Evolutionary conservation across 106 monocot genomes (phyloP).

Genomic region (Phalaenopsis aphrodite): DNA sequence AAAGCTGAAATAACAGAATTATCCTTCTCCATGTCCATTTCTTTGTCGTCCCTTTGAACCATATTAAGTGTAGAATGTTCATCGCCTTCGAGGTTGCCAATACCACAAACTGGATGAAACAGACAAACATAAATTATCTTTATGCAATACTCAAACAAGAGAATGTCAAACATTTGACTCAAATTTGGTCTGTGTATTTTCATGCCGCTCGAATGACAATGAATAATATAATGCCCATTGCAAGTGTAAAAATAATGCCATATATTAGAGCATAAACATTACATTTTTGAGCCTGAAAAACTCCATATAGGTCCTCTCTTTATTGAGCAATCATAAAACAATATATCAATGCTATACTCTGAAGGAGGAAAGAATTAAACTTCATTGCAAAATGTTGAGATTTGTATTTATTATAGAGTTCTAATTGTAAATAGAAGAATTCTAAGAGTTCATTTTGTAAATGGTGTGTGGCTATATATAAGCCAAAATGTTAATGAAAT

Average conservation of each 20-base stretch:
- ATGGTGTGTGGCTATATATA: no score
- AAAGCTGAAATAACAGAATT: not conserved
- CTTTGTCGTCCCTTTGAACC: not conserved
- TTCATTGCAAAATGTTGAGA: no score
- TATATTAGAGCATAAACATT: not conserved
- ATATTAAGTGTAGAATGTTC: not conserved
- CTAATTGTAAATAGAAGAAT: no score
- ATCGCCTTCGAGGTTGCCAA: not conserved
- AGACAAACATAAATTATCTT: slow-evolving; percentile 3
- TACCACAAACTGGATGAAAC: not conserved
- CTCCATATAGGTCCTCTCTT: no score
- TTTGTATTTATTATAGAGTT: no score
- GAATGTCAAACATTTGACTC: not conserved
- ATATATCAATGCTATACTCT: no score
- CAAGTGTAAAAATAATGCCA: not conserved
- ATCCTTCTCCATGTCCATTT: not conserved
- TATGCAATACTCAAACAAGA: not conserved
- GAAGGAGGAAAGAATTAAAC: no score
- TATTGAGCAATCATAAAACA: no score
- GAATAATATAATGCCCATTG: not conserved
- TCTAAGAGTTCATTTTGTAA: no score
- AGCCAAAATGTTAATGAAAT: no score
- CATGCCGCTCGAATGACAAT: not conserved
- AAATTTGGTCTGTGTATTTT: not conserved
- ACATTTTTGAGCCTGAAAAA: not conserved